phyloP scores from a whole-genome alignment of 257 asterid genomes.

The Solanum tarijense region DNA sequence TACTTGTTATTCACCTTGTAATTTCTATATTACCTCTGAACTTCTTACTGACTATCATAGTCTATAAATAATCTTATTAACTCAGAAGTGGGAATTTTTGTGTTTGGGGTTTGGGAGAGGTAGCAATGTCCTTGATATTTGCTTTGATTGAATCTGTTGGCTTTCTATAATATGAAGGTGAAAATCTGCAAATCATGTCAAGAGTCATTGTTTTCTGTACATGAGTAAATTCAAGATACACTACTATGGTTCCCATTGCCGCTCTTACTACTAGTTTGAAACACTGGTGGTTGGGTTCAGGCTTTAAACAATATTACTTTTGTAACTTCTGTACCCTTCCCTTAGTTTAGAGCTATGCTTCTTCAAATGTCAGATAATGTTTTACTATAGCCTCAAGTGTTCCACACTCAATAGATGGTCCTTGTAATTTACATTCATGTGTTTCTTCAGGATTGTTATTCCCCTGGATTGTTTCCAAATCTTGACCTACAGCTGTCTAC shows the following conservation, averaged over 20 bases:
- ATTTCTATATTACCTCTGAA: background rate
- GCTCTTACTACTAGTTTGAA: background rate
- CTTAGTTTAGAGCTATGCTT: background rate
- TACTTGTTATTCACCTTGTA: background rate
- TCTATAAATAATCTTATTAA: background rate
- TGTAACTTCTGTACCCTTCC: background rate
- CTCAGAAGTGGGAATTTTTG: background rate
- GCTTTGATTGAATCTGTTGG: background rate
- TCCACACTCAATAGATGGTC: background rate
- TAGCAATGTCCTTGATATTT: background rate
- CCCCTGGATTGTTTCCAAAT: conserved; percentile 33
- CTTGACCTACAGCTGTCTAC: conserved; percentile 18
- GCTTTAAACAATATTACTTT: background rate
- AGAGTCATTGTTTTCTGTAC: background rate
- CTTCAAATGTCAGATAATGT: background rate
- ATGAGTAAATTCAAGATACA: background rate
- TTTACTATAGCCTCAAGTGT: background rate
- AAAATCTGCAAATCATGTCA: background rate
- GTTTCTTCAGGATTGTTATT: conserved; percentile 42
- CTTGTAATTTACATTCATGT: conserved; percentile 6
- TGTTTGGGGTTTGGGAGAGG: background rate
- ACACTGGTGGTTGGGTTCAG: background rate
- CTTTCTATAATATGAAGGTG: background rate
- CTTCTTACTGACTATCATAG: background rate
- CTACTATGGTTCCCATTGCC: background rate